These are phyloP conservation scores for Aureobasidium leucospermi DNA, from an alignment of 2,329 filamentous ascomycete genomes.

Conservation along the genomic window DNA sequence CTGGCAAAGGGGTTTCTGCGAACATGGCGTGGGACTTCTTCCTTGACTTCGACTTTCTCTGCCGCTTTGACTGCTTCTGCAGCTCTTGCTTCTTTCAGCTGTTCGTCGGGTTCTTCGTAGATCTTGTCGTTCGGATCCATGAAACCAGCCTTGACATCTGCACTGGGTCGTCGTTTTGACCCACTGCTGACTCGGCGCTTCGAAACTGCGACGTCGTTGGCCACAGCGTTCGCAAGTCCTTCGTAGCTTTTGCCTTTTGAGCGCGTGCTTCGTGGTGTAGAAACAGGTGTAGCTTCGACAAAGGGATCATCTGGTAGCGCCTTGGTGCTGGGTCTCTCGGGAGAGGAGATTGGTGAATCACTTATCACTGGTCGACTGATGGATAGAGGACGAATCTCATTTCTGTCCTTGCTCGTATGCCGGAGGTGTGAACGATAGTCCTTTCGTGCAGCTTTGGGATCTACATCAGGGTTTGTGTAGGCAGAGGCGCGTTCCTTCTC, in stretches of 20 bases:
- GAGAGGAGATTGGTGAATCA: background rate
- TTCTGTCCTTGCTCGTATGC: constrained; percentile 25
- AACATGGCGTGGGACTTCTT: constrained; percentile 36
- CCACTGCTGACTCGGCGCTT: constrained; percentile 54
- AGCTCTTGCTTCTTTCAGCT: constrained; percentile 27
- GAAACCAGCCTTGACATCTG: constrained; percentile 59
- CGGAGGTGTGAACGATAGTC: constrained; percentile 60
- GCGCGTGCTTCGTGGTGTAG: background rate
- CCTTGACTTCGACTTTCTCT: constrained; percentile 4
- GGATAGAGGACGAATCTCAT: constrained; percentile 13
- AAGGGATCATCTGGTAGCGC: background rate
- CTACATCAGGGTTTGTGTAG: constrained; percentile 28
- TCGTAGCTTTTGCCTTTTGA: constrained; percentile 29
- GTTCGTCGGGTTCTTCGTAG: constrained; percentile 71
- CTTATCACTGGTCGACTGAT: background rate
- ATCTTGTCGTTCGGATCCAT: constrained; percentile 68
- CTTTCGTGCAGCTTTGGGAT: constrained; percentile 27
- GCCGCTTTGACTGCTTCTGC: background rate
- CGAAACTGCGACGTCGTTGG: constrained; percentile 27
- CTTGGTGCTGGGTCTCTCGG: background rate
- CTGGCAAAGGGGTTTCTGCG: constrained; percentile 61
- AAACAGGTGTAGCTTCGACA: background rate
- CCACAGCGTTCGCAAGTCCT: constrained; percentile 28
- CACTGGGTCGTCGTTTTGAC: constrained; percentile 57
- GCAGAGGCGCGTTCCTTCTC: constrained; percentile 47